Conservation (phyloP, 1,284 basidiomycete genomes). For the Microbotryum violaceum region DNA sequence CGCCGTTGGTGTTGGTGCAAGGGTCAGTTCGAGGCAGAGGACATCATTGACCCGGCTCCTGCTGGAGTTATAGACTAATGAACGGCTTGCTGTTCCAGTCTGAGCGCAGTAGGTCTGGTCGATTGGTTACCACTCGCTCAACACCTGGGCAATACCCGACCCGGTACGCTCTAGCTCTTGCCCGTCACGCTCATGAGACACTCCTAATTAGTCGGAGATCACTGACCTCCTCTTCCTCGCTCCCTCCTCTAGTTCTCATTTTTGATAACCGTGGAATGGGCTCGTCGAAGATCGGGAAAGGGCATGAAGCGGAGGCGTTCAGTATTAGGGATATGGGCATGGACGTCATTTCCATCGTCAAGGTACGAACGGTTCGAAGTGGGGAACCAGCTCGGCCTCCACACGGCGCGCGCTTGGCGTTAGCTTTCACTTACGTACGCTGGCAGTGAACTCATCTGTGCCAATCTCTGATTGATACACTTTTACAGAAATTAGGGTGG, state of each 20-base stretch:
- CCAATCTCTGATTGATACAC: neutral
- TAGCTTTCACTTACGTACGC: too few species aligned
- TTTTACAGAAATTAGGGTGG: constrained; percentile 17
- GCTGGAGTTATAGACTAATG: too few species aligned
- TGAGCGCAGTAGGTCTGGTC: constrained; percentile 26
- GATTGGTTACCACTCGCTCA: constrained; percentile 29
- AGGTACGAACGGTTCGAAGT: constrained; percentile 2
- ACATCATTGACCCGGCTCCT: too few species aligned
- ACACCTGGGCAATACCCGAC: constrained; percentile 4
- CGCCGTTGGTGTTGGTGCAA: constrained; percentile 26
- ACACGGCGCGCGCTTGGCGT: too few species aligned
- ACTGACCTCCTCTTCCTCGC: neutral
- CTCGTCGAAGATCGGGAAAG: constrained; percentile 1
- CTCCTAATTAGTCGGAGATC: neutral
- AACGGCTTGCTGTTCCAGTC: neutral
- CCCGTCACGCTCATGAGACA: neutral
- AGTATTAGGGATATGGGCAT: constrained; percentile 8
- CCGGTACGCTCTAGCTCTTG: constrained; percentile 3
- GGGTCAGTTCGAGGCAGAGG: constrained; percentile 11
- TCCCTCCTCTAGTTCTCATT: constrained; percentile 14
- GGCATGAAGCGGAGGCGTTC: constrained; percentile 3
- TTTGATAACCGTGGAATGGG: constrained; percentile 31
- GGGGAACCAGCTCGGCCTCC: too few species aligned
- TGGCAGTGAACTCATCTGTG: neutral
- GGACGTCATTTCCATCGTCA: constrained; percentile 20